These are phyloP conservation scores for Fusarium proliferatum DNA, from an alignment of 2,329 filamentous ascomycete genomes.

Conservation along the genomic window DNA sequence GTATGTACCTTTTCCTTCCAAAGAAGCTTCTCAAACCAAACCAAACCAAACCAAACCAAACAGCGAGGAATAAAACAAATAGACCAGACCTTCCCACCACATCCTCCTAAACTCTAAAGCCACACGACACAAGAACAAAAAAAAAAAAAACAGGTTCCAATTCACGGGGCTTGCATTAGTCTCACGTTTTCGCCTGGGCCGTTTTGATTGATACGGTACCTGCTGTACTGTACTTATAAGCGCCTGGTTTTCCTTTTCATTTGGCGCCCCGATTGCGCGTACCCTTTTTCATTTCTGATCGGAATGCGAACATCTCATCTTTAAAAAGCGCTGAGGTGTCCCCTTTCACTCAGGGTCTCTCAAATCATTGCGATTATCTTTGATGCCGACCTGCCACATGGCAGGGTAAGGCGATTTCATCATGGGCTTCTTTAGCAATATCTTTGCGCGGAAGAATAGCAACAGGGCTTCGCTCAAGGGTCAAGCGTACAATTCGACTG, in stretches of 20 bases:
- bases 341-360: too few relatives aligned
- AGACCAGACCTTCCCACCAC: neutral
- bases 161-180: conserved; percentile 15
- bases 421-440: conserved; percentile 45
- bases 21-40: conserved; percentile 26
- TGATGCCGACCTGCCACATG: conserved; percentile 25
- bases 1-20: neutral
- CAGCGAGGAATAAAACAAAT: conserved; percentile 1
- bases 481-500: conserved; percentile 43
- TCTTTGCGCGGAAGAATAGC: conserved; percentile 36
- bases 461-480: conserved; percentile 32
- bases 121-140: neutral
- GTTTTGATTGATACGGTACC: conserved; percentile 6
- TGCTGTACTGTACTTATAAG: conserved; percentile 28
- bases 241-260: conserved; percentile 6
- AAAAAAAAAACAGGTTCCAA: neutral
- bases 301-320: conserved; percentile 35
- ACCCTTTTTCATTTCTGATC: conserved; percentile 1
- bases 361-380: neutral
- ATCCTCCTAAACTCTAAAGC: conserved; percentile 7
- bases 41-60: conserved; percentile 13
- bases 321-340: neutral
- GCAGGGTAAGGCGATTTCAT: conserved; percentile 31
- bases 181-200: conserved; percentile 2
- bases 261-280: neutral